Evolutionary conservation across 202 grass and related monocot genomes (phyloP).

Genomic region (Digitaria exilis): DNA sequence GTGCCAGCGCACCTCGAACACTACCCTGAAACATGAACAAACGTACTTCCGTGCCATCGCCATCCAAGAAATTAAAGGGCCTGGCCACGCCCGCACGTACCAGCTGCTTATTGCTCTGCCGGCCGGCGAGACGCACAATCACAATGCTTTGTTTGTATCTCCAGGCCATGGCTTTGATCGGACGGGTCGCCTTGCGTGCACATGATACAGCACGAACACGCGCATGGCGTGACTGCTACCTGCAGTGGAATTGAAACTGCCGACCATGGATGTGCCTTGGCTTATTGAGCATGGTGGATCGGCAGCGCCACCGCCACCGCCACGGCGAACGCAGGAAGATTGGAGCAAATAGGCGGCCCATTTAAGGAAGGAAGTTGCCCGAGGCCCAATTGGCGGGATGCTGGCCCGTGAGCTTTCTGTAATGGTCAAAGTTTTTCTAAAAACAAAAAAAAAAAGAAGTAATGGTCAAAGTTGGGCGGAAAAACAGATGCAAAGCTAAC

Average conservation of each 20-base stretch:
- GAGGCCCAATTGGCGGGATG: neutral
- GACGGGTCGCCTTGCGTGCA: neutral
- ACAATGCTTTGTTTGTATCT: neutral
- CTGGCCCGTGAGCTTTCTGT: neutral
- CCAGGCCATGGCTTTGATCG: neutral
- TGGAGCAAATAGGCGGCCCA: too few species aligned
- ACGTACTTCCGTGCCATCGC: conserved; percentile 44
- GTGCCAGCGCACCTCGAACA: neutral
- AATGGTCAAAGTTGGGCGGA: too few species aligned
- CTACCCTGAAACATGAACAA: neutral
- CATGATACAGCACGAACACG: neutral
- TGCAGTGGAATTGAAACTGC: neutral
- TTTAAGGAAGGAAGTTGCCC: neutral
- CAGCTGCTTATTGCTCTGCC: neutral
- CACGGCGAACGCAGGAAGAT: too few species aligned
- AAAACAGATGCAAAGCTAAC: too few species aligned
- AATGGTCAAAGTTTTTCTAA: too few species aligned
- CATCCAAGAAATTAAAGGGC: neutral
- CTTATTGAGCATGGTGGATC: too few species aligned
- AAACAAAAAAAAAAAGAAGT: too few species aligned
- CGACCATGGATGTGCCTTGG: neutral
- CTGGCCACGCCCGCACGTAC: neutral
- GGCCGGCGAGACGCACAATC: neutral
- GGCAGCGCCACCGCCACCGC: too few species aligned
- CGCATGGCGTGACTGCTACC: neutral